phyloP scores from a whole-genome alignment of 2,329 filamentous ascomycete species.

The Ceratocystis destructans region DNA sequence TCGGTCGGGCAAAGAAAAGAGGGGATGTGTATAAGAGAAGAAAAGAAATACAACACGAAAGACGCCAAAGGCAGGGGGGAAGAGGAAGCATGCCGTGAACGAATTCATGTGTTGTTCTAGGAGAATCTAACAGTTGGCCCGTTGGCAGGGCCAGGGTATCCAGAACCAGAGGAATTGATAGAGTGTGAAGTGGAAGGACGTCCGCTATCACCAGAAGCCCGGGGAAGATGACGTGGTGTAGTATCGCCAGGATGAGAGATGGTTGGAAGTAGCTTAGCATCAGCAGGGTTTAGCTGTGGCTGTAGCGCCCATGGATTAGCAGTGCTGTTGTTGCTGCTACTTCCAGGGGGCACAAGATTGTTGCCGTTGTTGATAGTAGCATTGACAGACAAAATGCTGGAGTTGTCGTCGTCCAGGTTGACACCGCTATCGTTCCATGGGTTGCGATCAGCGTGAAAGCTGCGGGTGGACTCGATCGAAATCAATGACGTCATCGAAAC shows the following conservation, averaged over 20 bases:
- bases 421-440: constrained; percentile 97
- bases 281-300: constrained; percentile 50
- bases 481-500: constrained; percentile 91
- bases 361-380: not conserved
- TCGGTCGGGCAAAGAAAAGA: constrained; percentile 22
- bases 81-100: constrained; percentile 13
- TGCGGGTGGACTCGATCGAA: constrained; percentile 88
- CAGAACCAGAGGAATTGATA: constrained; percentile 53
- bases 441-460: constrained; percentile 80
- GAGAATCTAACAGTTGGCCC: constrained; percentile 64
- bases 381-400: constrained; percentile 17
- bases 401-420: constrained; percentile 66
- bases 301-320: constrained; percentile 54
- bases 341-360: constrained; percentile 15
- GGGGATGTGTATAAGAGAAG: constrained; percentile 24
- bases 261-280: constrained; percentile 46
- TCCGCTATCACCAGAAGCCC: constrained; percentile 79
- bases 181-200: constrained; percentile 91
- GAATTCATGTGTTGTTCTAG: constrained; percentile 32
- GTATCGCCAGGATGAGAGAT: constrained; percentile 63
- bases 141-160: constrained; percentile 74
- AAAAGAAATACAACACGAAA: constrained; percentile 33
- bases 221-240: constrained; percentile 69
- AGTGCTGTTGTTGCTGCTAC: constrained; percentile 13
- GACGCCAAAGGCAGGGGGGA: constrained; percentile 21